Evolutionary conservation across 106 monocot species (phyloP).

Genomic region (Iris macrosiphon): DNA sequence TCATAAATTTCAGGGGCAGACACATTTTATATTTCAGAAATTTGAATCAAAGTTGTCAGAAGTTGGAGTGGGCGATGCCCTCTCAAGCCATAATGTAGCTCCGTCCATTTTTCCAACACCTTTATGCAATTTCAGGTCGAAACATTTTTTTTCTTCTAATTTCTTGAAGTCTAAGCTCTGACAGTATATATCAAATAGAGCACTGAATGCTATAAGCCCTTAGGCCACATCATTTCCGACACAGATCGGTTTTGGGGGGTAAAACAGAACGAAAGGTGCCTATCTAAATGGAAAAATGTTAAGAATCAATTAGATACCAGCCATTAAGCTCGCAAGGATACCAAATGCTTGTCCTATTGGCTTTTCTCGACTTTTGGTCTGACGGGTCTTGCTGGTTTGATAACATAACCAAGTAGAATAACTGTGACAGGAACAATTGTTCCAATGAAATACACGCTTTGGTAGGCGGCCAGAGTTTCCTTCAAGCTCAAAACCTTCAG

Average conservation of each 20-base stretch:
- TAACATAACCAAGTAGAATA: conserved; percentile 56
- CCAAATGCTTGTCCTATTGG: conserved; percentile 18
- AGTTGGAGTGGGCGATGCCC: too few relatives aligned
- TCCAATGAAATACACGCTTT: conserved; percentile 81
- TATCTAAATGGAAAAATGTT: too few relatives aligned
- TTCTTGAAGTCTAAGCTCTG: background rate
- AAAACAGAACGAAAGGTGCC: too few relatives aligned
- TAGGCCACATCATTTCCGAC: too few relatives aligned
- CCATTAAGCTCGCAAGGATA: background rate
- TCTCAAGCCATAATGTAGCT: too few relatives aligned
- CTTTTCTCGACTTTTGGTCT: conserved; percentile 52
- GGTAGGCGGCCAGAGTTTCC: conserved; percentile 76
- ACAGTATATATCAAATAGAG: background rate
- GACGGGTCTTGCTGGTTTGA: conserved; percentile 62
- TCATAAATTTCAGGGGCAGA: too few relatives aligned
- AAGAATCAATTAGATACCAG: background rate
- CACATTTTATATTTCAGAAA: too few relatives aligned
- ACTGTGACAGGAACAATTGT: conserved; percentile 76
- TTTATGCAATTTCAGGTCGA: too few relatives aligned
- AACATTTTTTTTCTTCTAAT: too few relatives aligned
- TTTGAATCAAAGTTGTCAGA: too few relatives aligned
- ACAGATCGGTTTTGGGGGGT: too few relatives aligned
- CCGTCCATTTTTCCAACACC: too few relatives aligned
- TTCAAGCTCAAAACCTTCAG: conserved; percentile 83
- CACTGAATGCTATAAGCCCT: background rate